Base-by-base conservation (phyloP, 257 asterid genomes). In the Lithospermum erythrorhizon region DNA sequence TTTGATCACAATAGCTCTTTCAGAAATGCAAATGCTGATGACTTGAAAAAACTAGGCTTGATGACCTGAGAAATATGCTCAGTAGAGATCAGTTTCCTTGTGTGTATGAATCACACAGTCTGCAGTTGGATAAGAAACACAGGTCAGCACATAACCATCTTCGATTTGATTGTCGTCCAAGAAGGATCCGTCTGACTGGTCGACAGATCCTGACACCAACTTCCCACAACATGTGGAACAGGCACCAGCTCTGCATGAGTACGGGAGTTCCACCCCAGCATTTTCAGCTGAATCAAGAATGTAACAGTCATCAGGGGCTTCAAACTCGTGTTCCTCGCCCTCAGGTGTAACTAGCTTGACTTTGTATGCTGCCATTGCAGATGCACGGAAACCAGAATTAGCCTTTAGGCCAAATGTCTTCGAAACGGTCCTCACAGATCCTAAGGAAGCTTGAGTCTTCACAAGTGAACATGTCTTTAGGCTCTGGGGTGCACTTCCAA, bases 71-170 rank as follows among this genome's bases (percentile, higher is more conserved):
- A 29, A 35, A 35, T 2, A 35, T 35, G 45, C 2, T 52, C 10
- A 56, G 30, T 56, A 56, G 23, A 56, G 60, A 56, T 56, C 60
- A 21, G 24, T 16, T 16, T 56, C 60, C 60, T 56, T 56, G 30
- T 56, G 60, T 13, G 60, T 56, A 14, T 56, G 60, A 56, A 56
- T 56, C 9, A 56, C 60, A 56, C 60, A 56, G 23, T 56, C 60
- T 56, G 29, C 9, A 6, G 24, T 56, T 19, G 60, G 60, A 15
- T 56, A 56, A 23, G 60, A 56, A 56, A 56, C 30, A 23, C 60
- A 56, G 23, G 60, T 56, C 29, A 56, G 60, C 9, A 21, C 29
- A 23, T 56, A 56, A 56, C 60, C 60, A 18, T 56, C 60, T 19
- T 19, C 9, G 9, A 56, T 56, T 56, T 56, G 60, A 11, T 56